Conservation (phyloP, 805 yeast species). For the Jamesozyma gamospora region DNA sequence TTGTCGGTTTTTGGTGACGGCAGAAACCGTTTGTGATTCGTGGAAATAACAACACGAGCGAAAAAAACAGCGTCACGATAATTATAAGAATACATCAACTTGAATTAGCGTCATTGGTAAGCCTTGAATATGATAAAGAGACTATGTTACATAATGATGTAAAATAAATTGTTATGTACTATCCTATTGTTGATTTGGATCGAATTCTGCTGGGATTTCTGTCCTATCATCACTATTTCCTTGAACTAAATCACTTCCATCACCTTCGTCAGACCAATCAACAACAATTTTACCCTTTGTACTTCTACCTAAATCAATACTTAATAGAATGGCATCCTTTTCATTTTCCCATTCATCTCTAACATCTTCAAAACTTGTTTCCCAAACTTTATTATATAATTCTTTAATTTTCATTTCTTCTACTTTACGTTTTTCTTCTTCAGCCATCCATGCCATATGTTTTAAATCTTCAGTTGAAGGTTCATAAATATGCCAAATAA, state of each 20-base stretch:
- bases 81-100: too few species aligned
- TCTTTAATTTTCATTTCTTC: slow-evolving; percentile 55
- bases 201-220: slow-evolving; percentile 23
- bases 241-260: slow-evolving; percentile 3
- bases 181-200: slow-evolving; percentile 12
- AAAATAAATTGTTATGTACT: too few species aligned
- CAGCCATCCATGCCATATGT: slow-evolving; percentile 83
- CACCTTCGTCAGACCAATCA: slow-evolving; percentile 59
- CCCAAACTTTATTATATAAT: slow-evolving; percentile 64
- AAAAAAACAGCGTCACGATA: too few species aligned
- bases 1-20: background rate
- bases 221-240: slow-evolving; percentile 1
- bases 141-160: too few species aligned
- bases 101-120: too few species aligned
- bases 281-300: slow-evolving; percentile 28
- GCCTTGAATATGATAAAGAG: too few species aligned
- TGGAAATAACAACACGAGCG: too few species aligned
- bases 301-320: slow-evolving; percentile 46
- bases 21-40: too few species aligned
- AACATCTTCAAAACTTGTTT: slow-evolving; percentile 68
- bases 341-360: slow-evolving; percentile 65
- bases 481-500: slow-evolving; percentile 94
- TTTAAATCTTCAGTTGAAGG: slow-evolving; percentile 86
- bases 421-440: slow-evolving; percentile 57
- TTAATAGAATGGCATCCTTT: slow-evolving; percentile 59